Evolutionary conservation across 441 rosid species (phyloP).

Genomic region (Capsella rubella): DNA sequence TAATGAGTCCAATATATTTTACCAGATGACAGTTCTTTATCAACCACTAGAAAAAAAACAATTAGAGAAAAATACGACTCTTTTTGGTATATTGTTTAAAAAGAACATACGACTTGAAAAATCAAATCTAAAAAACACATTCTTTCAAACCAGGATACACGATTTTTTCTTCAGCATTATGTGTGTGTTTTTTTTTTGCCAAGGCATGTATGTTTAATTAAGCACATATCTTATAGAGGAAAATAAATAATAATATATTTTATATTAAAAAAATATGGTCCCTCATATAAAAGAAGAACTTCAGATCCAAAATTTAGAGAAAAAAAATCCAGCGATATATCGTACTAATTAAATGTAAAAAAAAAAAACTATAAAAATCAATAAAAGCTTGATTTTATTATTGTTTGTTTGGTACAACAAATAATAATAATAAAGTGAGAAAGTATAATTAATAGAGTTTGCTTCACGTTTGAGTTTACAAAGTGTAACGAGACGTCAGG

Average conservation of each 20-base stretch:
- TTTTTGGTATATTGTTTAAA: too few relatives aligned
- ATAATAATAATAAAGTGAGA: background rate
- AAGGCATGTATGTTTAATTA: too few relatives aligned
- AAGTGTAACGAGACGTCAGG: slow-evolving; percentile 25
- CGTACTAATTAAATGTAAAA: background rate
- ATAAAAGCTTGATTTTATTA: slow-evolving; percentile 12
- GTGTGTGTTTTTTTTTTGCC: too few relatives aligned
- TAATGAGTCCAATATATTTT: background rate
- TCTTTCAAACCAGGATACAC: background rate
- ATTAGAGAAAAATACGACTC: background rate
- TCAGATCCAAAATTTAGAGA: background rate
- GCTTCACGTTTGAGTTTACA: slow-evolving; percentile 37
- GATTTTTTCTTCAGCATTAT: too few relatives aligned
- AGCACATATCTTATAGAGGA: too few relatives aligned
- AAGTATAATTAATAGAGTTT: slow-evolving; percentile 6
- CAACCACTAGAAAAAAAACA: slow-evolving; percentile 1
- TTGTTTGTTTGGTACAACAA: slow-evolving; percentile 34
- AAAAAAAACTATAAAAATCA: too few relatives aligned
- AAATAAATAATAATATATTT: too few relatives aligned
- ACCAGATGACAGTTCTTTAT: background rate
- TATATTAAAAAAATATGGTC: background rate
- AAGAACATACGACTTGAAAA: background rate
- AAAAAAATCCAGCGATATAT: background rate
- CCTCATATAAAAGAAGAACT: background rate
- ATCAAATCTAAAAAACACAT: background rate